Evolutionary conservation across 257 asterid genomes (phyloP).

Genomic region (Solanum sparsipilum): DNA sequence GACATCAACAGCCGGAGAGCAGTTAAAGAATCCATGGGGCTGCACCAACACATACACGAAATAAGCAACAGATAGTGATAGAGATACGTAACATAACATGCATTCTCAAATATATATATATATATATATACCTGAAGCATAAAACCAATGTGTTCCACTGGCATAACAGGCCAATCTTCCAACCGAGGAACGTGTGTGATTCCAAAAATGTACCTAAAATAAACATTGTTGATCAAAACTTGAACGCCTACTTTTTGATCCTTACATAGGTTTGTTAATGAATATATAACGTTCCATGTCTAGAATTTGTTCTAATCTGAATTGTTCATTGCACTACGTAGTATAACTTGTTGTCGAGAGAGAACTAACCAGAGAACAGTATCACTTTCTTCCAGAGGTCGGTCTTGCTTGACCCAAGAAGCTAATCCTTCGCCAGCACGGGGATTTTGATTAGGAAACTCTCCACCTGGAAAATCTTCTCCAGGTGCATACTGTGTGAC

Average conservation of each 20-base stretch:
- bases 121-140: constrained; percentile 68
- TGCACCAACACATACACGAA: constrained; percentile 20
- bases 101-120: background rate
- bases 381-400: constrained; percentile 77
- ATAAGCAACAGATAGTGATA: background rate
- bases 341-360: background rate
- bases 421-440: constrained; percentile 90
- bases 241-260: background rate
- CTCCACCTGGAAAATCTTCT: constrained; percentile 97
- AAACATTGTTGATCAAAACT: background rate
- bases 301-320: background rate
- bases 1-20: constrained; percentile 90
- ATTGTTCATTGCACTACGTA: background rate
- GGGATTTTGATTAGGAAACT: constrained; percentile 96
- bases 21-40: constrained; percentile 96
- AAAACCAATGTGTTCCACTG: constrained; percentile 85
- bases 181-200: constrained; percentile 88
- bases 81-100: background rate
- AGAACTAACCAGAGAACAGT: constrained; percentile 72
- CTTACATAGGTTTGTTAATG: background rate
- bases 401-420: constrained; percentile 88
- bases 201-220: constrained; percentile 77
- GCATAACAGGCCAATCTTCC: constrained; percentile 99
- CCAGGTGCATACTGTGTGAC: constrained; percentile 76
- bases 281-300: background rate